phyloP scores from a whole-genome alignment of 2,329 filamentous ascomycete species.

The Fusarium sp. region DNA sequence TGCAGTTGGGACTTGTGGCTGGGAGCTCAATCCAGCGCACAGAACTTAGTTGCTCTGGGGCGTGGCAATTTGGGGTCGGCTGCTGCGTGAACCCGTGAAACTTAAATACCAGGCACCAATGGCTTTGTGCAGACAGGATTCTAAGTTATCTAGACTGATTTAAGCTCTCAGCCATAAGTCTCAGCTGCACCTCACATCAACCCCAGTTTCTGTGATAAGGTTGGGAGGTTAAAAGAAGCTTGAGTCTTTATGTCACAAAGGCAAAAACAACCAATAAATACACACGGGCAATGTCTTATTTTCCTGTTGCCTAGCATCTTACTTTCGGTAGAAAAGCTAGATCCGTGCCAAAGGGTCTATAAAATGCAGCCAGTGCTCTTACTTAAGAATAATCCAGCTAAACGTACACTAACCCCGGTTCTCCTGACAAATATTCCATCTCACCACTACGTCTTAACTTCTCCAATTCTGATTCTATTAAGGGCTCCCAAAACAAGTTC shows the following conservation, averaged over 20 bases:
- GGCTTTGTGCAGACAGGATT: background rate
- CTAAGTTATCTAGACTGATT: rapidly evolving
- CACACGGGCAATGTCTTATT: too few relatives aligned
- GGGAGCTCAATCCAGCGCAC: too few relatives aligned
- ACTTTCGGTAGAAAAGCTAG: background rate
- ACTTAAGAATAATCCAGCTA: background rate
- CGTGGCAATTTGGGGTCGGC: rapidly evolving
- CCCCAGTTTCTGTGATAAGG: background rate
- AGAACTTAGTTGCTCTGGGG: rapidly evolving
- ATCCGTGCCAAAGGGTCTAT: background rate
- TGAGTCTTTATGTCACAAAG: too few relatives aligned
- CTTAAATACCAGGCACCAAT: background rate
- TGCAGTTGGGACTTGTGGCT: too few relatives aligned
- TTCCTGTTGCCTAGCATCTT: background rate
- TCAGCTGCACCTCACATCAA: background rate
- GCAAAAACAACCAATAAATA: too few relatives aligned
- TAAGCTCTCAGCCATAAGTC: too few relatives aligned
- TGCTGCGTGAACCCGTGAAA: background rate
- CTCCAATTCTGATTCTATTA: background rate
- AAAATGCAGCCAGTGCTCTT: background rate
- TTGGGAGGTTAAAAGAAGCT: too few relatives aligned
- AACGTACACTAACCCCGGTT: background rate
- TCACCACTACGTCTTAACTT: background rate
- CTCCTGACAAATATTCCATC: background rate
- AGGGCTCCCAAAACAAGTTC: background rate